Conservation (phyloP, 1,284 basidiomycete genomes). For the Leccinum fallax region DNA sequence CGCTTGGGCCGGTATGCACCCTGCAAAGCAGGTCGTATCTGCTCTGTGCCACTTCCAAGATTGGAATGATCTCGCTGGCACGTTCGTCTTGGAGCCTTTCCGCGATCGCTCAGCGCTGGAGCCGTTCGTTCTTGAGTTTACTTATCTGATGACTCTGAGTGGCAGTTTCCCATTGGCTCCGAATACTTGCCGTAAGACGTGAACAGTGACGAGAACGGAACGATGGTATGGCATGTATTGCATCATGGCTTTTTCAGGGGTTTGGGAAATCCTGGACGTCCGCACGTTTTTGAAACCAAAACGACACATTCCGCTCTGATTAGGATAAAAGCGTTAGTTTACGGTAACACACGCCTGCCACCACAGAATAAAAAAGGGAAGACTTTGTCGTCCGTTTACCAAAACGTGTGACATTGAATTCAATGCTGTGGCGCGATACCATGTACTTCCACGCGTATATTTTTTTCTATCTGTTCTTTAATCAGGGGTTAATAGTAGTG, state of each 20-base stretch:
- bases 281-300: neutral
- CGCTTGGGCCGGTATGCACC: neutral
- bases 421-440: neutral
- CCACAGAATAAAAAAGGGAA: neutral
- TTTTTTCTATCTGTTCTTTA: neutral
- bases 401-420: neutral
- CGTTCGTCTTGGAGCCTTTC: constrained; percentile 4
- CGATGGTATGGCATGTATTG: constrained; percentile 7
- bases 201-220: neutral
- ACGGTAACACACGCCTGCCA: constrained; percentile 7
- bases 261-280: constrained; percentile 13
- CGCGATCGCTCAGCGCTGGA: constrained; percentile 15
- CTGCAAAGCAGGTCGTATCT: constrained; percentile 5
- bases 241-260: constrained; percentile 10
- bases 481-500: neutral
- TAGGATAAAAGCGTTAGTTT: constrained; percentile 1
- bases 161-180: neutral
- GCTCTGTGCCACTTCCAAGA: constrained; percentile 12
- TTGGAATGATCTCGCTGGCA: constrained; percentile 3
- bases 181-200: neutral
- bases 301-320: neutral
- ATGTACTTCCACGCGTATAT: neutral
- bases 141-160: constrained; percentile 5
- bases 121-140: constrained; percentile 5
- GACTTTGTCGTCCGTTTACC: neutral